Percentiles rank a stretch among this genome's conserved stretches.
Conservation (phyloP, 2,329 filamentous ascomycete genomes). For the Cladophialophora bantiana region DNA sequence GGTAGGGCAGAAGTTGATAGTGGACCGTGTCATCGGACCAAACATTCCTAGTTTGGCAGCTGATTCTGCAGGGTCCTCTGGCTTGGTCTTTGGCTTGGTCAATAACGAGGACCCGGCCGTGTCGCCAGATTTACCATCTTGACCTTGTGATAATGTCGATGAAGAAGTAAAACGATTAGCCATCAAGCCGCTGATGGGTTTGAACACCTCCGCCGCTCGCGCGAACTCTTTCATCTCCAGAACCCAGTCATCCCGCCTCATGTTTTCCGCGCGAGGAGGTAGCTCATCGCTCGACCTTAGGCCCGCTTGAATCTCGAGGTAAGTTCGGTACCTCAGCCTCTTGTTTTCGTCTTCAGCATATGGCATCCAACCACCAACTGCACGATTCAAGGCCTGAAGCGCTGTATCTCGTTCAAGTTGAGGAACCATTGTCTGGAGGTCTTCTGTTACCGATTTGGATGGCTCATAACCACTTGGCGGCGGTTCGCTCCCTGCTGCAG, state of each 20-base stretch:
- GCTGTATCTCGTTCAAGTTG: conserved; percentile 71
- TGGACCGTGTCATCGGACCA: conserved; percentile 80
- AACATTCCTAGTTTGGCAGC: conserved; percentile 94
- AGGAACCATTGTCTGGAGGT: conserved; percentile 49
- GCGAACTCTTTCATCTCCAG: conserved; percentile 81
- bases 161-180: conserved; percentile 88
- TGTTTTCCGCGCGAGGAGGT: conserved; percentile 61
- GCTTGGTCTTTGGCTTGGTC: conserved; percentile 57
- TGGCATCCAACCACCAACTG: conserved; percentile 73
- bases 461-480: conserved; percentile 68
- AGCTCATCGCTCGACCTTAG: conserved; percentile 56
- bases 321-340: conserved; percentile 78
- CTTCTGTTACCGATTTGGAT: conserved; percentile 67
- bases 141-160: conserved; percentile 51
- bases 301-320: conserved; percentile 78
- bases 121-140: conserved; percentile 39
- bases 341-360: conserved; percentile 85
- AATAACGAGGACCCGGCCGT: conserved; percentile 47
- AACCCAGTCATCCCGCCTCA: conserved; percentile 74
- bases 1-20: conserved; percentile 76
- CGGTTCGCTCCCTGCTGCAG: conserved; percentile 76
- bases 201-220: conserved; percentile 79
- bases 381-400: conserved; percentile 71
- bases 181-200: conserved; percentile 90
- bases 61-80: conserved; percentile 78